These are phyloP conservation scores for Cladosporium halotolerans DNA, from an alignment of 2,329 filamentous ascomycete species.

Conservation along the genomic window DNA sequence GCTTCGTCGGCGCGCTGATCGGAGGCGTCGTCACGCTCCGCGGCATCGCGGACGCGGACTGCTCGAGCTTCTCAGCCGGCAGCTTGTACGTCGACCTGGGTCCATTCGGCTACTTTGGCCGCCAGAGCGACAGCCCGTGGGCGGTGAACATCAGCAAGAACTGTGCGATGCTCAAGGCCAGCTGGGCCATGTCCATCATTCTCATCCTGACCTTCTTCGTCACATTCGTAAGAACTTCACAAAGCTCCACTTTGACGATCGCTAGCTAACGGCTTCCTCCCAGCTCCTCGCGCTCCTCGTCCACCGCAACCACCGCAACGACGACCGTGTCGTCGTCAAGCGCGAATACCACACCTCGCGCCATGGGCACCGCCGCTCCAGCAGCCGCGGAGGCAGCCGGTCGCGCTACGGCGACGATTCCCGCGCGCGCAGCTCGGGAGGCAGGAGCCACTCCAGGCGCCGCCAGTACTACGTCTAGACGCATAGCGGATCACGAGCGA, in stretches of 20 bases:
- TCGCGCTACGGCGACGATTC: constrained; percentile 21
- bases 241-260: not conserved
- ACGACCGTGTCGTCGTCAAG: constrained; percentile 48
- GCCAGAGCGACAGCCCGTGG: constrained; percentile 40
- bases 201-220: constrained; percentile 74
- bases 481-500: no score
- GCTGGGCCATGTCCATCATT: constrained; percentile 86
- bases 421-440: constrained; percentile 4
- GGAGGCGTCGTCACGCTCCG: constrained; percentile 46
- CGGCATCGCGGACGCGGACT: constrained; percentile 57
- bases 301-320: constrained; percentile 38
- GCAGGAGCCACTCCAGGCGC: constrained; percentile 1
- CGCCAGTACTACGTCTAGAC: constrained; percentile 6
- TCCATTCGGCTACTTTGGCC: constrained; percentile 12
- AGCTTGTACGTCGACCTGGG: constrained; percentile 42
- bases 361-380: constrained; percentile 36
- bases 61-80: constrained; percentile 38
- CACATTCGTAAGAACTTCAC: constrained; percentile 52
- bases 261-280: not conserved
- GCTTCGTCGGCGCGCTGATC: constrained; percentile 93
- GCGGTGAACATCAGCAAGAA: constrained; percentile 60
- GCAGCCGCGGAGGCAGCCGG: constrained; percentile 25
- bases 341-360: constrained; percentile 44
- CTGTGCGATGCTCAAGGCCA: constrained; percentile 87
- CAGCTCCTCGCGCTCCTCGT: constrained; percentile 58